A percentile compares a stretch with the other conserved stretches of the same genome.
Evolutionary conservation across 306 rosid genomes (phyloP).

Genomic region (Malus domestica): ASM211411v1 NC_041799.1:30723501-30724000

Average conservation of each 20-base stretch:
- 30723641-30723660: neutral
- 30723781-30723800: neutral
- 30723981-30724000: neutral
- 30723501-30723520: neutral
- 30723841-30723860: constrained; percentile 58
- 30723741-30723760: neutral
- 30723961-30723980: neutral
- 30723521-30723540: neutral
- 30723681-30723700: neutral
- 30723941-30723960: neutral
- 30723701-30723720: neutral
- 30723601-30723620: neutral
- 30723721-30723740: neutral
- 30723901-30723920: constrained; percentile 40
- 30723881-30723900: constrained; percentile 90
- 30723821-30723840: constrained; percentile 89
- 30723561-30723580: neutral
- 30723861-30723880: constrained; percentile 73
- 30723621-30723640: neutral
- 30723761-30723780: neutral
- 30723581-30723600: neutral
- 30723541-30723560: neutral
- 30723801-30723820: neutral
- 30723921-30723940: neutral
- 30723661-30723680: neutral